A percentile compares a stretch with the other conserved stretches of the same genome.
phyloP scores from a whole-genome alignment of 2,329 filamentous ascomycete genomes.

The Purpureocillium takamizusanense region DNA sequence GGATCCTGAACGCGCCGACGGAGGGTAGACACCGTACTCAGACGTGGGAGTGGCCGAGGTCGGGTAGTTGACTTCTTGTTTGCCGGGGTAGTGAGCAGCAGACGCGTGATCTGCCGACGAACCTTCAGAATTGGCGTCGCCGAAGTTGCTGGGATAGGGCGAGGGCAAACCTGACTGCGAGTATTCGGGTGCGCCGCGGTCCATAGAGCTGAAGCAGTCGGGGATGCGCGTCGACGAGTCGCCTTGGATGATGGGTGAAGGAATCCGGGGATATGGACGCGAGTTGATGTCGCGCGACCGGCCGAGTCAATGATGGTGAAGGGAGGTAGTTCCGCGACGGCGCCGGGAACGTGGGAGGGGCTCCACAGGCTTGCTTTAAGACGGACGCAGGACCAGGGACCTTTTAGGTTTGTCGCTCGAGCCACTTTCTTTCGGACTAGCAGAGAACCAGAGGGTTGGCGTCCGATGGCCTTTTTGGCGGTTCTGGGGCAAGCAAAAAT shows the following conservation, averaged over 20 bases:
- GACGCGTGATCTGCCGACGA: constrained; percentile 82
- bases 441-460: no score
- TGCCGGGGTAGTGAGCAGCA: constrained; percentile 81
- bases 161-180: constrained; percentile 82
- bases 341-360: constrained; percentile 24
- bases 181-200: constrained; percentile 63
- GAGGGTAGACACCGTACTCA: constrained; percentile 75
- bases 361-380: constrained; percentile 19
- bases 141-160: constrained; percentile 57
- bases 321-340: constrained; percentile 22
- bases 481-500: no score
- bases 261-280: constrained; percentile 5
- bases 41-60: constrained; percentile 77
- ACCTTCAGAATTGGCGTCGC: constrained; percentile 73
- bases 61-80: constrained; percentile 73
- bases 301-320: constrained; percentile 11
- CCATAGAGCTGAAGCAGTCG: constrained; percentile 34
- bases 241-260: constrained; percentile 4
- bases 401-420: constrained; percentile 18
- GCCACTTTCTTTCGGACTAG: constrained; percentile 18
- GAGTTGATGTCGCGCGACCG: not conserved
- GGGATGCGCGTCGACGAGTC: constrained; percentile 4
- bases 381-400: constrained; percentile 16
- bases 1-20: constrained; percentile 67
- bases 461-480: no score